Conservation (phyloP, 305 asterid species). For the Plantago coronopus region DNA sequence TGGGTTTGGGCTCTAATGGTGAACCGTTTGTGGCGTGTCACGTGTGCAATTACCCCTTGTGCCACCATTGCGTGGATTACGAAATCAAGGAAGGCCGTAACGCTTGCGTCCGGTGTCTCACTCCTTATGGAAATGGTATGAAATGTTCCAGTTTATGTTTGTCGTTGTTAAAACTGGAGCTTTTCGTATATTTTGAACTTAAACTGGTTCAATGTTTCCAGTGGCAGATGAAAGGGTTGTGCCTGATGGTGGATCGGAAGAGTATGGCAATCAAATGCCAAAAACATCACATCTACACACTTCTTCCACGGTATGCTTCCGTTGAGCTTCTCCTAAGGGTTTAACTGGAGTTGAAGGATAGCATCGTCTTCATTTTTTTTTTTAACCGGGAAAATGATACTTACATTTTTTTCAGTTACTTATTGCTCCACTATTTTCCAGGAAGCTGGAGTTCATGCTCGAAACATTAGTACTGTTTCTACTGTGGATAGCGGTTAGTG, state of each 20-base stretch:
- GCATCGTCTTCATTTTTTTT: conserved; percentile 5
- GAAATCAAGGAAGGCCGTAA: conserved; percentile 72
- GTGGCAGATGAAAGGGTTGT: conserved; percentile 31
- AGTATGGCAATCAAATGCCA: conserved; percentile 34
- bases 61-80: conserved; percentile 61
- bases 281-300: conserved; percentile 35
- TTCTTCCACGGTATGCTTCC: conserved; percentile 38
- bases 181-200: not conserved
- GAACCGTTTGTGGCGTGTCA: conserved; percentile 74
- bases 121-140: conserved; percentile 57
- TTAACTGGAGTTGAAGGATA: not conserved
- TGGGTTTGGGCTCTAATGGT: conserved; percentile 55
- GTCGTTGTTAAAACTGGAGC: not conserved
- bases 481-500: conserved; percentile 90
- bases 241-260: conserved; percentile 36
- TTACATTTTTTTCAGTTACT: not conserved
- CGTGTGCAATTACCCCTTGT: conserved; percentile 66
- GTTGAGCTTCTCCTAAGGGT: not conserved
- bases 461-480: conserved; percentile 81
- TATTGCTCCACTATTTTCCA: conserved; percentile 25
- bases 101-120: conserved; percentile 62
- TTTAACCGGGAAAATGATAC: too few species aligned
- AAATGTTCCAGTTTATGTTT: conserved; percentile 6
- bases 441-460: conserved; percentile 88
- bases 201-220: conserved; percentile 4